Percentiles rank a stretch among this genome's conserved stretches.
phyloP scores from a whole-genome alignment of 2,329 filamentous ascomycete genomes.

The Penicillium sp. region DNA sequence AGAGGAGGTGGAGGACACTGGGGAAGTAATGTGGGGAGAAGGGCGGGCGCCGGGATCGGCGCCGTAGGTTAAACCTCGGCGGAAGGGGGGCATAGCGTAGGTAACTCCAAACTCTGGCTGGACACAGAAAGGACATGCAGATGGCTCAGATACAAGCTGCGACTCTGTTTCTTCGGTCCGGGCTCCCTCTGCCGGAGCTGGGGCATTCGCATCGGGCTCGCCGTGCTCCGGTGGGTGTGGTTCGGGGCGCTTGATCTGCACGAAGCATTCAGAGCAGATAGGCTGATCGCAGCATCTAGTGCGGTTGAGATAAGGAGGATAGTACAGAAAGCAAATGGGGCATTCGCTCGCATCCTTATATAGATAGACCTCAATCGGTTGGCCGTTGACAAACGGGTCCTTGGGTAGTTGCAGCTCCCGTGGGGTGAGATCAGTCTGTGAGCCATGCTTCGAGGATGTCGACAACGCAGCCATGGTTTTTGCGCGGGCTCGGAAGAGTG shows the following conservation, averaged over 20 bases:
- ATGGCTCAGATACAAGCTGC: slow-evolving; percentile 83
- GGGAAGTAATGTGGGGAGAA: slow-evolving; percentile 59
- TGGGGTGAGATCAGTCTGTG: slow-evolving; percentile 69
- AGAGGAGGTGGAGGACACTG: slow-evolving; percentile 85
- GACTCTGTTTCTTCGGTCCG: slow-evolving; percentile 49
- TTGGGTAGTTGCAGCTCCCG: slow-evolving; percentile 77
- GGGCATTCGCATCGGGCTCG: slow-evolving; percentile 43
- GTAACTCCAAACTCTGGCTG: slow-evolving; percentile 96
- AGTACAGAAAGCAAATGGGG: slow-evolving; percentile 94
- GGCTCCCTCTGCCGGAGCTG: slow-evolving; percentile 31
- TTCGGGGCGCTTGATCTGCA: slow-evolving; percentile 94
- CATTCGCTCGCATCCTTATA: slow-evolving; percentile 92
- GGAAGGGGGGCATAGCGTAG: slow-evolving; percentile 85
- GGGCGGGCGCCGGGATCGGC: slow-evolving; percentile 52
- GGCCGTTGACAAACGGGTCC: slow-evolving; percentile 91
- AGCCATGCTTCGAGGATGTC: slow-evolving; percentile 71
- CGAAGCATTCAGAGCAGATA: slow-evolving; percentile 98
- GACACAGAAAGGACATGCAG: slow-evolving; percentile 91
- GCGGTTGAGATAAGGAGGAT: slow-evolving; percentile 89
- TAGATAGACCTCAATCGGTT: slow-evolving; percentile 85
- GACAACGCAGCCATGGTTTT: slow-evolving; percentile 86
- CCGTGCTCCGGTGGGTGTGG: slow-evolving; percentile 84
- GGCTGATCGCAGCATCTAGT: slow-evolving; percentile 94
- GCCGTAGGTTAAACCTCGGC: slow-evolving; percentile 74
- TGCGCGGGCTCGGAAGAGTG: slow-evolving; percentile 76